A percentile compares a stretch with the other conserved stretches of the same genome.
Conservation (phyloP, 169 alveolate species). For the Plasmodium vinckei region DNA sequence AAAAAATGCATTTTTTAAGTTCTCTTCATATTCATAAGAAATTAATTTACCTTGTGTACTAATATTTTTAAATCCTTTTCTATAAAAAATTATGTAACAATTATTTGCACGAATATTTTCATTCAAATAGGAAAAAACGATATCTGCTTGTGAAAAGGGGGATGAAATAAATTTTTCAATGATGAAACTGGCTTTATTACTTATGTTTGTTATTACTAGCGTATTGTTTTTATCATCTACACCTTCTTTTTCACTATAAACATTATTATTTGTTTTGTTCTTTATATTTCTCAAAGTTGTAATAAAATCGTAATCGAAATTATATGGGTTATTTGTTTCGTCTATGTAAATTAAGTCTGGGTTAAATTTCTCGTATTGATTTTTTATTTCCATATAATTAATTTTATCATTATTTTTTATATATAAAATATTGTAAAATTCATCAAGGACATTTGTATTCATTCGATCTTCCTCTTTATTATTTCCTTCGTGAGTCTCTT, state of each 20-base stretch:
- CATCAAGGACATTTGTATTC: conserved; percentile 2
- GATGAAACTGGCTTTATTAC: conserved; percentile 61
- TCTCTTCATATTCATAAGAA: conserved; percentile 52
- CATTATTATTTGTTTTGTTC: too few species aligned
- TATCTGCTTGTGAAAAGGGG: conserved; percentile 50
- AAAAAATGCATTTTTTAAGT: conserved; percentile 28
- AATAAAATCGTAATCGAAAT: conserved; percentile 31
- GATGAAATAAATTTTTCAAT: conserved; percentile 40
- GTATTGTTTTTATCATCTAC: conserved; percentile 2
- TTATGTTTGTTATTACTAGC: conserved; percentile 42
- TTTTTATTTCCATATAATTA: conserved; percentile 28
- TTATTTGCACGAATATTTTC: conserved; percentile 72
- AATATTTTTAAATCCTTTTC: conserved; percentile 42
- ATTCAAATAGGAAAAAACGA: conserved; percentile 54
- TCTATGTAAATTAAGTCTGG: conserved; percentile 56
- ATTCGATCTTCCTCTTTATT: not conserved
- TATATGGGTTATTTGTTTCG: conserved; percentile 69
- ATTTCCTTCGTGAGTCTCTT: not conserved
- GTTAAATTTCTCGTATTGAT: conserved; percentile 17
- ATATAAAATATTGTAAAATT: conserved; percentile 8
- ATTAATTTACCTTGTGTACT: conserved; percentile 48
- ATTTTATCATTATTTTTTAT: conserved; percentile 23
- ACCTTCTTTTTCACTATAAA: too few species aligned
- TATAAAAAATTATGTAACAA: conserved; percentile 49
- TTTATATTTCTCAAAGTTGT: conserved; percentile 25